These are phyloP conservation scores for Chaetoscypha palmicola DNA, from an alignment of 2,329 filamentous ascomycete genomes.

Conservation along the genomic window DNA sequence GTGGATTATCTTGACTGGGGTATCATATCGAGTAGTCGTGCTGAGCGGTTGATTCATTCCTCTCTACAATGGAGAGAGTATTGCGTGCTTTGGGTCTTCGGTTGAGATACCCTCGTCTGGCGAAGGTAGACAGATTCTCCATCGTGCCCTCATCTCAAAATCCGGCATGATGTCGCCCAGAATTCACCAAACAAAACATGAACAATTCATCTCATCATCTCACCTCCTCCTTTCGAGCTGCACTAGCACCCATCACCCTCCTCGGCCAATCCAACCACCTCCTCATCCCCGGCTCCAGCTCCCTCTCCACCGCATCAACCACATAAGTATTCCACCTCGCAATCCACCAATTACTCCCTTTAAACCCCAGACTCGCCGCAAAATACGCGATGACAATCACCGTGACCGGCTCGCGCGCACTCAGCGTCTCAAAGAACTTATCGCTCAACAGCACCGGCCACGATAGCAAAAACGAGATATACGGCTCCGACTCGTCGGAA, in stretches of 20 bases:
- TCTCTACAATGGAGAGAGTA: no score
- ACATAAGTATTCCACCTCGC: neutral
- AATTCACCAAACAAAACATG: no score
- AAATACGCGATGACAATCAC: neutral
- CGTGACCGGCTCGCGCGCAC: neutral
- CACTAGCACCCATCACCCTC: neutral
- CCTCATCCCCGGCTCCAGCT: neutral
- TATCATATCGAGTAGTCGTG: no score
- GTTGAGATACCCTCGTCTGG: no score
- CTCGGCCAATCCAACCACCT: slow-evolving; percentile 1
- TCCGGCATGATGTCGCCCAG: no score
- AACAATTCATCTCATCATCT: no score
- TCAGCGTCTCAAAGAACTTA: neutral
- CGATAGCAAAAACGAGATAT: neutral
- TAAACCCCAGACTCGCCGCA: neutral
- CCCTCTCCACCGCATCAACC: neutral
- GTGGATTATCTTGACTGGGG: no score
- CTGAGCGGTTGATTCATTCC: no score
- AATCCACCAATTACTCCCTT: neutral
- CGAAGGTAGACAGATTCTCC: no score
- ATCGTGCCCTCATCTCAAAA: no score
- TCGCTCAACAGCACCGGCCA: neutral
- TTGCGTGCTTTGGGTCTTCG: no score
- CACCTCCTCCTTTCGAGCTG: no score
- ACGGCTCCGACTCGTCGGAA: neutral